A percentile compares a stretch with the other conserved stretches of the same genome.
phyloP scores from a whole-genome alignment of 1,284 basidiomycete species.

The Thelephora terrestris region DNA sequence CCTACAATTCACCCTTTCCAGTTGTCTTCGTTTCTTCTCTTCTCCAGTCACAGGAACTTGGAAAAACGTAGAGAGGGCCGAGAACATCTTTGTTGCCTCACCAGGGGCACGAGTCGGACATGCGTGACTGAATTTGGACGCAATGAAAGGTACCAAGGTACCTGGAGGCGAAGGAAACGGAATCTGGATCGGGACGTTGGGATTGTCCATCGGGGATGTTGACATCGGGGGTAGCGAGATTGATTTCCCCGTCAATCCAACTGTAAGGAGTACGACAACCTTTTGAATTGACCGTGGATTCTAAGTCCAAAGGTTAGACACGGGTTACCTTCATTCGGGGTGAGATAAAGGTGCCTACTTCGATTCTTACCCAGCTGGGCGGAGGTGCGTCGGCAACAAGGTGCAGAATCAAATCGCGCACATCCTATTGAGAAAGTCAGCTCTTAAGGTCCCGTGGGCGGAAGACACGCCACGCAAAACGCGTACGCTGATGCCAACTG shows the following conservation, averaged over 20 bases:
- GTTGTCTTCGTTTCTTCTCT: constrained; percentile 62
- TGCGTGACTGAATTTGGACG: constrained; percentile 80
- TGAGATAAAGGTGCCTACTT: constrained; percentile 37
- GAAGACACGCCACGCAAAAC: not conserved
- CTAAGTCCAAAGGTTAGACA: constrained; percentile 26
- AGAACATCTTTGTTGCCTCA: constrained; percentile 74
- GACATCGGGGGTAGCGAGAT: constrained; percentile 60
- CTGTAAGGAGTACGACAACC: constrained; percentile 70
- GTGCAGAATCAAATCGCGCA: constrained; percentile 76
- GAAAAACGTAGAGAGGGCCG: constrained; percentile 75
- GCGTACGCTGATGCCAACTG: constrained; percentile 69
- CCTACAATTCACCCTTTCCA: constrained; percentile 46
- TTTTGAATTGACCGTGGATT: constrained; percentile 65
- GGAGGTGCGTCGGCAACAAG: constrained; percentile 74
- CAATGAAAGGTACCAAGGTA: constrained; percentile 58
- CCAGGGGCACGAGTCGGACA: constrained; percentile 87
- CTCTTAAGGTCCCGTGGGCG: not conserved
- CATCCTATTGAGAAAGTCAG: constrained; percentile 43
- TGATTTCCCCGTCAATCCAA: constrained; percentile 66
- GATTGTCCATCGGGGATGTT: constrained; percentile 53
- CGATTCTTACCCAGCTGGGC: constrained; percentile 75
- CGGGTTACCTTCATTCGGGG: not conserved
- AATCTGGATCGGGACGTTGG: constrained; percentile 56
- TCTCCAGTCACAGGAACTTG: constrained; percentile 68
- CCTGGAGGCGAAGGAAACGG: constrained; percentile 35